Evolutionary conservation across 2,329 filamentous ascomycete species (phyloP), one percentile per base, ranked within the genome.

Genomic region (Kalmusia sp.): DNA sequence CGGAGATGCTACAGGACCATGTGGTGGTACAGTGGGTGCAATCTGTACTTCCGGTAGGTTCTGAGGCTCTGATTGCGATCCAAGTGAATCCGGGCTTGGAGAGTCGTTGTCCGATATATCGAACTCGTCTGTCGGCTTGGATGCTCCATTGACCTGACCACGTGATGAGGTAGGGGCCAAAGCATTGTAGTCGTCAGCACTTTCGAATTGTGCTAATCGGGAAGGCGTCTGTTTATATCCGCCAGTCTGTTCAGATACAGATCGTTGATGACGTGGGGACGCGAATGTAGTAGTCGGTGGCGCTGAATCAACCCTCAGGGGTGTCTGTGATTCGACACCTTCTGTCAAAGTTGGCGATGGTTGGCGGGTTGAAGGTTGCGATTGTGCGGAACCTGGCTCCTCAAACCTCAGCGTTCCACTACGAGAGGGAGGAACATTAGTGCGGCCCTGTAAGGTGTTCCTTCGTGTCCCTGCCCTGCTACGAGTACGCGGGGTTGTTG

Each of bases 1-100:
- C 1, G 93, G 93, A 5, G 82, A 79, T 4, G 84, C 85, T 17
- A 97, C 92, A 6, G 91, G 91, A 61, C 90, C 88, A 1, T 90
- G 91, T 5, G 89, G 75, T 9, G 72, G 73, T 24, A 69, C 69
- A 22, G 68, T 65, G 12, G 71, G 57, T 39, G 71, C 74, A n/a
- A 74, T 55, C 34, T 69, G 70, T 17, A 75, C 53, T 31, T 72
- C 60, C 22, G 72, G 72, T 6, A 73, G 52, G 40, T 68, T 57
- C 6, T 58, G 59, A 6, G 65, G 54, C 19, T 71, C 68, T 21
- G 63, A 63, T 22, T 33, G 28, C 28, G 41, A 45, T 3, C n/a
- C 33, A 21, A 33, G 9, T 6, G 44, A 47, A n/a, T 57, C 59
- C 3, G 63, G 62, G 22, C 53, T 59, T 5, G 63, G 60, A 34